phyloP scores from a whole-genome alignment of 2,329 filamentous ascomycete species.

The Balansia obtecta region DNA sequence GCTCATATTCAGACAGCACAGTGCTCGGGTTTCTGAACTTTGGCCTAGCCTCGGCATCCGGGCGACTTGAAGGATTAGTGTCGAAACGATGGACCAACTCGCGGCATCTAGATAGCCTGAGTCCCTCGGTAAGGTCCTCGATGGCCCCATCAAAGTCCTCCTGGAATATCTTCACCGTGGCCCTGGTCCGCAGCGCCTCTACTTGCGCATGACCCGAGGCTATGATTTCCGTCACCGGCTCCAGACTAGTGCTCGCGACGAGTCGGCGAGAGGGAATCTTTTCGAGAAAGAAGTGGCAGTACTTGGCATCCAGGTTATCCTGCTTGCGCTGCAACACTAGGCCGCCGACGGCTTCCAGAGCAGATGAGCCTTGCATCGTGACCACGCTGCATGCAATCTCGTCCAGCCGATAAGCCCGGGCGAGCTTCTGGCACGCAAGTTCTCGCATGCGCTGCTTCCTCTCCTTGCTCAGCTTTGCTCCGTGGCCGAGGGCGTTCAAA shows the following conservation, averaged over 20 bases:
- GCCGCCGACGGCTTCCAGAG: slow-evolving; percentile 63
- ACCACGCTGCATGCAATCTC: slow-evolving; percentile 75
- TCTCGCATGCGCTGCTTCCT: slow-evolving; percentile 69
- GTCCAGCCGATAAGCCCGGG: slow-evolving; percentile 65
- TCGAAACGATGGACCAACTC: not conserved
- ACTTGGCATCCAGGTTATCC: slow-evolving; percentile 62
- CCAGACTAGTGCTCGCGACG: slow-evolving; percentile 57
- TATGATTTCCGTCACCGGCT: slow-evolving; percentile 56
- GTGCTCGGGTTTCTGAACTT: slow-evolving; percentile 12
- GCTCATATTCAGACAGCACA: slow-evolving; percentile 30
- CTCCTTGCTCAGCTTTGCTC: slow-evolving; percentile 60
- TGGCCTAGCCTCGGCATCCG: not conserved
- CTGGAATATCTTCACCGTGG: slow-evolving; percentile 63
- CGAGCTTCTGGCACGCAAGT: slow-evolving; percentile 66
- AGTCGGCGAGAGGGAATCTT: slow-evolving; percentile 70
- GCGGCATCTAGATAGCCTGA: slow-evolving; percentile 38
- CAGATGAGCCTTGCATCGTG: slow-evolving; percentile 69
- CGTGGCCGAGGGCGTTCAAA: slow-evolving; percentile 24
- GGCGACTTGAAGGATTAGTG: not conserved
- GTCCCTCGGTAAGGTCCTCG: slow-evolving; percentile 56
- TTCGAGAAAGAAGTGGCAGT: slow-evolving; percentile 88
- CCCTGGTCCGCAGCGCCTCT: slow-evolving; percentile 59
- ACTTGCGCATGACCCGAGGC: slow-evolving; percentile 48
- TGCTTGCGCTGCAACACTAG: slow-evolving; percentile 59
- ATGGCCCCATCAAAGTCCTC: slow-evolving; percentile 59